Base-by-base conservation (phyloP, 352 stramenopile genomes). In the Globisporangium cederbergense region DNA sequence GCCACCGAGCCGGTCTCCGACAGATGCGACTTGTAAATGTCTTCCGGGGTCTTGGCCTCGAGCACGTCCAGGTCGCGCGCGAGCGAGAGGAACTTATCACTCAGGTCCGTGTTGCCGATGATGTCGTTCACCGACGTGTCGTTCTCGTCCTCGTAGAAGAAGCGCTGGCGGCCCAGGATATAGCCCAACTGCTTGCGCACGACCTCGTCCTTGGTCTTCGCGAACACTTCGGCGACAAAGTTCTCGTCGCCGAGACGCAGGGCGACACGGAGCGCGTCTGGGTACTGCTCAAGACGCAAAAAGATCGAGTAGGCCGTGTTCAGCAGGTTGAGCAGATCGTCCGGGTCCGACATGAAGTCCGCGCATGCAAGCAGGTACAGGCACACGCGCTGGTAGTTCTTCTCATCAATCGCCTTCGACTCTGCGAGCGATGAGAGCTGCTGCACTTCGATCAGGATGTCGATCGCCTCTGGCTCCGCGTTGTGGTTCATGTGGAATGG, bases 1-100 rank as follows among this genome's bases (percentile, higher is more conserved):
- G 81, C 77, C n/a, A 95, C 73, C 62, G 78, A 89, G 71, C 91
- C 78, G 13, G 96, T 99, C 77, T 99, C 97, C 16, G 96, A 97
- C 63, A 99, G 77, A 78, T 99, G 97, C 68, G 91, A 98, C 81
- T 99, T 99, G 93, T 99, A 99, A 75, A 99, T 99, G 71, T 99
- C 97, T 77, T 98, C 88, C 1, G 91, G 91, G 11, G 96, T 99
- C 77, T 99, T 99, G 11, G 97, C 78, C 67, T 99, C 97, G 69
- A 99, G 81, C 4, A 99, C 96, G 64, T 98, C 96, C 38, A 99
- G 76, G 78, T 99, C 97, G 65, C 97, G 91, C 2, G 96, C 97
- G 13, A 99, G 82, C 50, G 94, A 89, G 22, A 98, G 72, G 73
- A 98, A 99, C 71, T 98, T 95, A 73, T 99, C 94, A 61, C 84